Percentiles rank a stretch among this genome's conserved stretches.
Evolutionary conservation across 805 yeast species (phyloP).

Genomic region (Cyberlindnera petersonii): DNA sequence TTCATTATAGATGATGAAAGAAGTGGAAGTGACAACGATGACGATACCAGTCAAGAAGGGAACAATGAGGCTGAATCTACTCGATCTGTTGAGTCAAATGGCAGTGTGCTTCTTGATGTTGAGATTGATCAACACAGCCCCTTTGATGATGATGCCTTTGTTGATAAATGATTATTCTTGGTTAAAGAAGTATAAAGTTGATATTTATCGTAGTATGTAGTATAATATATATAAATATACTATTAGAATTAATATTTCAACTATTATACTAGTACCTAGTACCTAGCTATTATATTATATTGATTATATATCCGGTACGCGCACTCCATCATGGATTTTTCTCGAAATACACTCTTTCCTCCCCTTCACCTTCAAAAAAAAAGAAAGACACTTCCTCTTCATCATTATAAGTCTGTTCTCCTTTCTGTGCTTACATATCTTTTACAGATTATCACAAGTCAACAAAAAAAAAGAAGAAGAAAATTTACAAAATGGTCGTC

Average conservation of each 20-base stretch:
- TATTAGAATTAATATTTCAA: no score
- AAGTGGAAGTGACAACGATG: slow-evolving; percentile 7
- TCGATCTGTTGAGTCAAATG: slow-evolving; percentile 15
- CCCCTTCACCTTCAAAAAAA: neutral
- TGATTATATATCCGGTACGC: no score
- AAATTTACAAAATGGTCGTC: slow-evolving; percentile 47
- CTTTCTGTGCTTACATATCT: no score
- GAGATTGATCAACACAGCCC: slow-evolving; percentile 24
- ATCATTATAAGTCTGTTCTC: neutral
- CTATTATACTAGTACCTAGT: no score
- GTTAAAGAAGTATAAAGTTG: no score
- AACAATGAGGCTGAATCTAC: slow-evolving; percentile 10
- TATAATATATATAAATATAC: no score
- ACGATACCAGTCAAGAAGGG: slow-evolving; percentile 12
- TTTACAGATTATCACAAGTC: no score
- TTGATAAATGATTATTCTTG: neutral
- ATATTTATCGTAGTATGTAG: no score
- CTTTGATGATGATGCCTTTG: slow-evolving; percentile 14
- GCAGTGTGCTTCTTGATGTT: slow-evolving; percentile 26
- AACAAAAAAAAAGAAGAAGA: no score
- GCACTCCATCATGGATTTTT: slow-evolving; percentile 8
- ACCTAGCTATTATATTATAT: no score
- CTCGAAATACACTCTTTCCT: slow-evolving; percentile 6
- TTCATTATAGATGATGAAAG: slow-evolving; percentile 25
- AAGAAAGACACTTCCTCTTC: neutral